These are phyloP conservation scores for Tolypocladium ophioglossoides DNA, from an alignment of 2,329 filamentous ascomycete genomes.

Conservation along the genomic window DNA sequence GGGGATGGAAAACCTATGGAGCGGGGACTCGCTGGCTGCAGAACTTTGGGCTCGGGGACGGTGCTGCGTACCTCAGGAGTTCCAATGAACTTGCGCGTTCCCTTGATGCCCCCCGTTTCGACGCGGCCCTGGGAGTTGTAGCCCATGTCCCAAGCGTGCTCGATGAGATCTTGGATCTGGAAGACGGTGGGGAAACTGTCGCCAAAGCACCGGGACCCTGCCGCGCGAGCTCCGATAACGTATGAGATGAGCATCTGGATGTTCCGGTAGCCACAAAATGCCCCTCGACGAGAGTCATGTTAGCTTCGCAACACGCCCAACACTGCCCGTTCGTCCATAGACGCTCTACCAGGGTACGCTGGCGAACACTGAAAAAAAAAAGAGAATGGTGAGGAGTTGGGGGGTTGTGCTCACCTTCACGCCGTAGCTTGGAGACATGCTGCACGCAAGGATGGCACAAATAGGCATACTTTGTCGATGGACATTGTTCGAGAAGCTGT, in stretches of 20 bases:
- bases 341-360: too few relatives aligned
- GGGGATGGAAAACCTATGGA: accelerated
- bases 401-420: constrained; percentile 44
- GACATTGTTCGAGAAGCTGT: constrained; percentile 54
- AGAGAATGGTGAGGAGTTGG: too few relatives aligned
- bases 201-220: constrained; percentile 50
- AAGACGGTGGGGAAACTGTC: constrained; percentile 63
- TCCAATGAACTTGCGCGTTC: constrained; percentile 92
- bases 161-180: constrained; percentile 75
- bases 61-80: constrained; percentile 61
- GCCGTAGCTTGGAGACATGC: constrained; percentile 73
- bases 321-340: neutral
- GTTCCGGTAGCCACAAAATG: constrained; percentile 92
- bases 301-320: neutral
- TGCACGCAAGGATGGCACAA: constrained; percentile 66
- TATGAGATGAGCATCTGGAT: constrained; percentile 87
- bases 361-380: neutral
- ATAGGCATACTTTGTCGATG: constrained; percentile 56
- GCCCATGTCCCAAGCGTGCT: constrained; percentile 76
- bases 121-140: constrained; percentile 64
- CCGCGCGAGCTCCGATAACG: constrained; percentile 47
- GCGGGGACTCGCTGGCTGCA: neutral
- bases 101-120: constrained; percentile 78
- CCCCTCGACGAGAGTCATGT: constrained; percentile 36
- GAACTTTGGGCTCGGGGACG: neutral